Percentiles rank a stretch among this genome's conserved stretches.
Evolutionary conservation across 768 basidiomycete genomes (phyloP).

Genomic region (Mrakia frigida): DNA sequence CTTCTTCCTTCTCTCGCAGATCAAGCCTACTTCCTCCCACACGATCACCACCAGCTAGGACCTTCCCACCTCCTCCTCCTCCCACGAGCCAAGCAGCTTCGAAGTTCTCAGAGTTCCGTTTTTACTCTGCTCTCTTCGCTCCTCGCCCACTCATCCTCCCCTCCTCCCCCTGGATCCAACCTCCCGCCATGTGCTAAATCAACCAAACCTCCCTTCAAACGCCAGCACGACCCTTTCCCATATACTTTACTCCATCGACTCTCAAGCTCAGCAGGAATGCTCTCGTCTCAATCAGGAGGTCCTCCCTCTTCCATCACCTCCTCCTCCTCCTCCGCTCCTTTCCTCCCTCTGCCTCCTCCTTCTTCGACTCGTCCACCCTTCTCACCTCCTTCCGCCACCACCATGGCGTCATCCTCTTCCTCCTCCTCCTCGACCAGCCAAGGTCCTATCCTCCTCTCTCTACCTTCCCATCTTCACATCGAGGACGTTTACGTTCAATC

Average conservation of each 20-base stretch:
- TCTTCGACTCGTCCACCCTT: background rate
- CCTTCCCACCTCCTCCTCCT: background rate
- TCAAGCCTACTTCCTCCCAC: background rate
- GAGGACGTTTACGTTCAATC: slow-evolving; percentile 7
- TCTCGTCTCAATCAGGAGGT: background rate
- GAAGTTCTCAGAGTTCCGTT: background rate
- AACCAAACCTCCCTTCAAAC: background rate
- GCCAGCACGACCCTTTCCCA: background rate
- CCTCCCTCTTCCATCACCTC: background rate
- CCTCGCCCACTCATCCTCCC: background rate
- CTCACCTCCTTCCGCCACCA: background rate
- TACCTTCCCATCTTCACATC: slow-evolving; percentile 8
- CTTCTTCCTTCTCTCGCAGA: background rate
- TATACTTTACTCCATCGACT: background rate
- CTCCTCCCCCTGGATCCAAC: background rate
- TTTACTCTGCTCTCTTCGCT: slow-evolving; percentile 1
- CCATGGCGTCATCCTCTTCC: no score
- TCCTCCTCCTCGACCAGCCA: background rate
- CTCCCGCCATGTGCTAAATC: background rate
- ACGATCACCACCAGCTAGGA: background rate
- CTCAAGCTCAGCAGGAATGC: background rate
- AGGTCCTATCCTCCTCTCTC: background rate
- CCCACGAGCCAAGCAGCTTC: background rate
- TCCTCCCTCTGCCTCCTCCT: background rate
- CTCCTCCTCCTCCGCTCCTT: background rate